These are phyloP conservation scores for Penicillium sp. DNA, from an alignment of 2,329 filamentous ascomycete genomes.

Conservation along the genomic window DNA sequence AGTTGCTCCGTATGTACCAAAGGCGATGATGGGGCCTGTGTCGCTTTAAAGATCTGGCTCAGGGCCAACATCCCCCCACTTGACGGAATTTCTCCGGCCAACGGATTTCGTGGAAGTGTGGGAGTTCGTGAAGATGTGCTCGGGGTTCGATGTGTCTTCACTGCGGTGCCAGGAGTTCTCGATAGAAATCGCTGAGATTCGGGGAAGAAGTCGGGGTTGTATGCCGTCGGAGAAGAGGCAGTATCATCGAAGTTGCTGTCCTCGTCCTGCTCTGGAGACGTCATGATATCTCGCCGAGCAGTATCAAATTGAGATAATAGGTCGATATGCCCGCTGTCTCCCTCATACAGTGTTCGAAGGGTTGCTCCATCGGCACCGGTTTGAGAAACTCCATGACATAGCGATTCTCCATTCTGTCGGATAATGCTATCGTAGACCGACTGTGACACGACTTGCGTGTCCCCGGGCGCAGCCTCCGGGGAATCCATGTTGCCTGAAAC, in stretches of 20 bases:
- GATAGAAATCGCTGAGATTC: conserved; percentile 44
- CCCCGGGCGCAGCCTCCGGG: conserved; percentile 30
- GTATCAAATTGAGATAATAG: conserved; percentile 36
- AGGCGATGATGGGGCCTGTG: conserved; percentile 45
- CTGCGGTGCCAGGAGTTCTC: conserved; percentile 37
- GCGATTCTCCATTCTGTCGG: conserved; percentile 30
- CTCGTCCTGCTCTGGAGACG: conserved; percentile 48
- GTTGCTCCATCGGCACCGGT: conserved; percentile 29
- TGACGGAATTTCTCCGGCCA: conserved; percentile 31
- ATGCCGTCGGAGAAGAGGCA: conserved; percentile 35
- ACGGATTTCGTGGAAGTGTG: conserved; percentile 38
- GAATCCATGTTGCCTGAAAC: conserved; percentile 29
- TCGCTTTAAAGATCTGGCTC: conserved; percentile 45
- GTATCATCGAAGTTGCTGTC: conserved; percentile 27
- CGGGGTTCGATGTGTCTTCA: conserved; percentile 29
- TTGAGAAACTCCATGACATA: conserved; percentile 19
- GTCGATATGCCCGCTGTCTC: conserved; percentile 41
- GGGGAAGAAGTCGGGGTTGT: conserved; percentile 38
- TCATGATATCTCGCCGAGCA: conserved; percentile 15
- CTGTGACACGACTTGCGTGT: conserved; percentile 43
- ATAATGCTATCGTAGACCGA: conserved; percentile 40
- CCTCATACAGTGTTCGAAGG: conserved; percentile 35
- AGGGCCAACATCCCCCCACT: conserved; percentile 40
- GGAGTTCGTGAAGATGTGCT: conserved; percentile 33
- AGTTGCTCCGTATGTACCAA: conserved; percentile 31